Conservation (phyloP, 169 alveolate genomes). For the Condylostoma magnum region DNA sequence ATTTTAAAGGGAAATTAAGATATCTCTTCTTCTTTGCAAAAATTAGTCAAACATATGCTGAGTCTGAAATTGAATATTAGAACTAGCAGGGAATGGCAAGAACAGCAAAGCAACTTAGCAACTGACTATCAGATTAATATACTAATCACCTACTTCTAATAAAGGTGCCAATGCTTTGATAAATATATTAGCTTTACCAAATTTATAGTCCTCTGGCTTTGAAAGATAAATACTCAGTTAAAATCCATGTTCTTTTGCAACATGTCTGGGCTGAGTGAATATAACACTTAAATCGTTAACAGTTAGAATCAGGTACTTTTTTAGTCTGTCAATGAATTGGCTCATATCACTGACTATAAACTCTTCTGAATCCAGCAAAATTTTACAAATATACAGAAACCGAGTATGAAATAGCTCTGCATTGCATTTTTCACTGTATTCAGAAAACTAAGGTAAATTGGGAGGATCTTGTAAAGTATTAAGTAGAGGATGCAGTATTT, state of each 20-base stretch:
- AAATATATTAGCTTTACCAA: conserved; percentile 9
- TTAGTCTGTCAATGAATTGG: too few species aligned
- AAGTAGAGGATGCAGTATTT: neutral
- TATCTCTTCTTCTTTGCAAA: neutral
- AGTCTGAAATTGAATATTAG: neutral
- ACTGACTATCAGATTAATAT: neutral
- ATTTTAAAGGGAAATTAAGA: neutral
- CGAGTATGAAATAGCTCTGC: too few species aligned
- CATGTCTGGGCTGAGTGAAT: neutral
- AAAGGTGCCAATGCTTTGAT: neutral
- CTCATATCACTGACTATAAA: too few species aligned
- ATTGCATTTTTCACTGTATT: too few species aligned
- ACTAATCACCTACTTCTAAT: neutral
- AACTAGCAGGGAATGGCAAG: conserved; percentile 23
- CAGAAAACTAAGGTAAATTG: too few species aligned
- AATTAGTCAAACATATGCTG: neutral
- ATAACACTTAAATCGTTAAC: conserved; percentile 14
- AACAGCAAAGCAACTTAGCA: conserved; percentile 8
- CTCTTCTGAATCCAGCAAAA: too few species aligned
- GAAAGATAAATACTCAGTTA: neutral
- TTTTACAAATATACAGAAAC: too few species aligned
- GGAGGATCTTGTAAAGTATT: neutral
- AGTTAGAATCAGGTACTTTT: too few species aligned
- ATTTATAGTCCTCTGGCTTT: conserved; percentile 6
- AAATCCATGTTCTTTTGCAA: neutral